Base-by-base conservation (phyloP, 2,329 filamentous ascomycete genomes). In the Scedosporium boydii region DNA sequence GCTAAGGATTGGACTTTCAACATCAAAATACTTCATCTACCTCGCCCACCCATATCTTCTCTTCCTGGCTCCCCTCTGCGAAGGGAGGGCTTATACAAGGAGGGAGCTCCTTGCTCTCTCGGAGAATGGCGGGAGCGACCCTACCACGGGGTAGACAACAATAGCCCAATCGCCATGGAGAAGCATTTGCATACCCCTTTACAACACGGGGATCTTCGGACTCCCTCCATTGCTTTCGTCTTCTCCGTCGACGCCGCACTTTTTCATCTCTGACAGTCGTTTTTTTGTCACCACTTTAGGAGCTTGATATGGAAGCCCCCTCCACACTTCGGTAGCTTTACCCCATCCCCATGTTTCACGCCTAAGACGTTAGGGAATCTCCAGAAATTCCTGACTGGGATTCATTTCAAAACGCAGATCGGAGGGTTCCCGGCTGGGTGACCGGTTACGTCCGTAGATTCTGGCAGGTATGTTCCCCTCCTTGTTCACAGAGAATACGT, bases 261-360 rank as follows among this genome's bases (percentile, higher is more conserved):
- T 21, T 21, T 46, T 46, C 18, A 46, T 46, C 23, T 53, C 48
- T 26, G 48, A 26, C n/a, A 21, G n/a, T 53, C 10, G 2, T 18
- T 21, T 26, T 21, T 14, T 53, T 4, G n/a, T 26, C 56, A 38
- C 27, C 23, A 27, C 27, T 23, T 38, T 63, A 78, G 93, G 77
- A 96, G 92, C 74, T 78, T 99, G 73, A 97, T 99, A 69, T 99
- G 93, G 93, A 99, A 98, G 75, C 93, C 95, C 63, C 95, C 95
- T 65, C 95, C 95, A 67, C 90, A 96, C 73, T 97, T 89, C 73
- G 93, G 93, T 97, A 87, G 66, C 27, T 62, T 57, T 62, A 56
- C 60, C 59, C 48, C 41, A 18, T 57, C 58, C 57, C 51, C 27
- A 21, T 16, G 16, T 38, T 55, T 60, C 34, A n/a, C 56, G 56